Conservation (phyloP, 306 rosid genomes). For the Medicago lupulina region DNA sequence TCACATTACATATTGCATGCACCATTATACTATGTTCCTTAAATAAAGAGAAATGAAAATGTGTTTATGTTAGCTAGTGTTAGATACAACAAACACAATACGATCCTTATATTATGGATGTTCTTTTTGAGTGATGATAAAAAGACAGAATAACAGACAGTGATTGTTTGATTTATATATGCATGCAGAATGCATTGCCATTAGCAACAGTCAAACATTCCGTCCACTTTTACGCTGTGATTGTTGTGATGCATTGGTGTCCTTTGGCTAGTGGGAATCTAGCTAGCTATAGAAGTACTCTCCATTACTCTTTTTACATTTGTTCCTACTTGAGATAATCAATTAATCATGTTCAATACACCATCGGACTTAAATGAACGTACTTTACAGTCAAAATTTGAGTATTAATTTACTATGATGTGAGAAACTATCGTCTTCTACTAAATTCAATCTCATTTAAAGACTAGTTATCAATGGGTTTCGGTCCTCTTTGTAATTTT, state of each 20-base stretch:
- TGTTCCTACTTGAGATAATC: neutral
- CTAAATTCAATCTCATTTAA: too few species aligned
- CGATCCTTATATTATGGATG: conserved; percentile 36
- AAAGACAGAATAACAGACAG: neutral
- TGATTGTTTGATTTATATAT: neutral
- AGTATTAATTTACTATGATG: too few species aligned
- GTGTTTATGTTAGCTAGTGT: conserved; percentile 9
- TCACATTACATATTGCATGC: conserved; percentile 4
- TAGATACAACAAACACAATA: conserved; percentile 29
- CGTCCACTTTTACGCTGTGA: neutral
- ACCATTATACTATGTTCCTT: conserved; percentile 7
- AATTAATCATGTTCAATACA: too few species aligned
- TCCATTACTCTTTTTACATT: neutral
- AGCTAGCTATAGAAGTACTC: neutral
- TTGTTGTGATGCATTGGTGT: neutral
- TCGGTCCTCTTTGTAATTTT: too few species aligned
- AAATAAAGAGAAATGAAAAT: neutral
- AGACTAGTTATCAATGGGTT: too few species aligned
- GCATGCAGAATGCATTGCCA: neutral
- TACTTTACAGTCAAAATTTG: too few species aligned
- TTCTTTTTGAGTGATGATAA: conserved; percentile 42
- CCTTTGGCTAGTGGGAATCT: neutral
- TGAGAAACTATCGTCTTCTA: too few species aligned
- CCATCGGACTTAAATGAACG: too few species aligned
- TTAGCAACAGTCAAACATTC: conserved; percentile 43